These are phyloP conservation scores for Astrothelium macrocarpum DNA, from an alignment of 495 filamentous ascomycete species.

Conservation along the genomic window DNA sequence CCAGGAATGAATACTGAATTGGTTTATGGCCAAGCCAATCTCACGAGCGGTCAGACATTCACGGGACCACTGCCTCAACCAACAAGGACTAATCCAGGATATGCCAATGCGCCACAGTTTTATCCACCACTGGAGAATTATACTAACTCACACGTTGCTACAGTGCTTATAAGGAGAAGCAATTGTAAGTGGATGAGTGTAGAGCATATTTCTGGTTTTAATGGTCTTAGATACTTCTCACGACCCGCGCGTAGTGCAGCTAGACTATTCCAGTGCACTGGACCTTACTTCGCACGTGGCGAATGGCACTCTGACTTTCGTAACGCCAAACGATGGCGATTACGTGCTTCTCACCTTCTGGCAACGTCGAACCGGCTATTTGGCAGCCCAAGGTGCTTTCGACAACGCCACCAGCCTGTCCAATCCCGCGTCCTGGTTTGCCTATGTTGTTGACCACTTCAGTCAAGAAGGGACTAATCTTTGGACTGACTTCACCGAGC, in stretches of 20 bases:
- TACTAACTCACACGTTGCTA: neutral
- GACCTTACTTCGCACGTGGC: neutral
- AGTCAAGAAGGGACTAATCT: conserved; percentile 3
- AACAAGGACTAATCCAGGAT: neutral
- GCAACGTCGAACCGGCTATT: neutral
- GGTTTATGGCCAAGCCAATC: neutral
- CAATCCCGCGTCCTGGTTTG: neutral
- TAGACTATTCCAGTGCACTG: neutral
- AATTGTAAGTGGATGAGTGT: neutral
- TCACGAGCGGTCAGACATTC: neutral
- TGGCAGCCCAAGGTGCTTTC: conserved; percentile 3
- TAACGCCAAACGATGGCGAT: neutral
- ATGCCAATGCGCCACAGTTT: neutral
- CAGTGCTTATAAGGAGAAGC: neutral
- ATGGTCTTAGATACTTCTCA: neutral
- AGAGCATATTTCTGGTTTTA: neutral
- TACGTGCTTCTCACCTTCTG: neutral
- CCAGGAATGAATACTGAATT: neutral
- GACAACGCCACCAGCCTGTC: neutral
- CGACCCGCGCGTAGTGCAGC: neutral
- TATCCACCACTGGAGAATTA: neutral
- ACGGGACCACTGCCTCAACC: neutral
- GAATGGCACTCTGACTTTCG: neutral
- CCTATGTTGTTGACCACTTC: neutral
- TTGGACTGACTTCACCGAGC: neutral